Evolutionary conservation across 2,329 filamentous ascomycete species (phyloP).

Genomic region (Colletotrichum sp.): DNA sequence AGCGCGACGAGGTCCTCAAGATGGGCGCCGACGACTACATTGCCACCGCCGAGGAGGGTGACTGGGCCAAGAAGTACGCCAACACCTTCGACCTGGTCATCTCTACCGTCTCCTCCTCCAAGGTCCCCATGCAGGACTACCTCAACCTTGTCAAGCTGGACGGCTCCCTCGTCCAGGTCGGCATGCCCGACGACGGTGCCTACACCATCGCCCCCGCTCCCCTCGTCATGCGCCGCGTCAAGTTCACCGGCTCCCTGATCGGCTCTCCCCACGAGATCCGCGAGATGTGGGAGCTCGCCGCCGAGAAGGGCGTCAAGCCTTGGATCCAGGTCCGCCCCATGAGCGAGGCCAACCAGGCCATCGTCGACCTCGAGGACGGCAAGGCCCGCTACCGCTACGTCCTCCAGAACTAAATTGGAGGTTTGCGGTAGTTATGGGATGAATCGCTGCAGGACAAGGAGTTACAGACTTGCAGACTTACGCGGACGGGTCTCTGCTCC

Average conservation of each 20-base stretch:
- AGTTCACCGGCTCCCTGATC: constrained; percentile 51
- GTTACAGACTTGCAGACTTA: background rate
- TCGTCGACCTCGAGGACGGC: constrained; percentile 60
- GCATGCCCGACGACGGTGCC: constrained; percentile 49
- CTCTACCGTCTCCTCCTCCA: constrained; percentile 53
- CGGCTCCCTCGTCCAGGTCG: constrained; percentile 66
- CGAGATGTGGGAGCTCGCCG: constrained; percentile 64
- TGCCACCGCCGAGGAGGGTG: constrained; percentile 49
- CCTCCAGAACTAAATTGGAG: constrained; percentile 41
- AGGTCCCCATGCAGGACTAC: constrained; percentile 60
- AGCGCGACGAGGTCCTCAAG: constrained; percentile 58
- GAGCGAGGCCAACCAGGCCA: constrained; percentile 57
- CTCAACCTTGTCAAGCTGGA: constrained; percentile 60
- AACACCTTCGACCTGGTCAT: constrained; percentile 63
- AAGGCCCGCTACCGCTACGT: constrained; percentile 55
- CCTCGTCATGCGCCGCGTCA: constrained; percentile 60
- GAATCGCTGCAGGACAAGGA: background rate
- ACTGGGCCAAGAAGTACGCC: constrained; percentile 59
- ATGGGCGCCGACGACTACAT: constrained; percentile 61
- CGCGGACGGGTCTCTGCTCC: background rate
- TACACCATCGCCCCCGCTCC: constrained; percentile 52
- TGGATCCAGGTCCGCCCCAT: constrained; percentile 61
- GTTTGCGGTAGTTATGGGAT: background rate
- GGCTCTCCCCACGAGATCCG: constrained; percentile 59
- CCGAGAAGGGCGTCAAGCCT: constrained; percentile 59